Conservation (phyloP, 164 flowering plant species). For the Annona squamosa region DNA sequence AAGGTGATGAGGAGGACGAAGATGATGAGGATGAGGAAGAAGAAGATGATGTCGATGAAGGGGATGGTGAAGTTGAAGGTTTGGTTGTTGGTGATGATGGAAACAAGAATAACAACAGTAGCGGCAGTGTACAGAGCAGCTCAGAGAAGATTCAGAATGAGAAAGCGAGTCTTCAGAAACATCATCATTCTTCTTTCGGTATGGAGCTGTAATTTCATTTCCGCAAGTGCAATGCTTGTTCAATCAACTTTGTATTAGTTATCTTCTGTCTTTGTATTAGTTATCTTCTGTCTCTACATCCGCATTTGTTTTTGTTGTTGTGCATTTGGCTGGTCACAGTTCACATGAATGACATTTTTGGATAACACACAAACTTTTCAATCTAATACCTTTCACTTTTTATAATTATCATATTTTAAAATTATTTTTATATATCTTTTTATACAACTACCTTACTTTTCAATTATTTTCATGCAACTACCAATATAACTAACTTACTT, state of each 20-base stretch:
- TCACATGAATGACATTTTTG: neutral
- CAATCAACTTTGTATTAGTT: neutral
- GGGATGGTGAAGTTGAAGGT: conserved; percentile 22
- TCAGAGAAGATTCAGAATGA: conserved; percentile 31
- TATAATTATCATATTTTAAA: no score
- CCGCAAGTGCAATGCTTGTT: neutral
- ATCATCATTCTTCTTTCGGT: conserved; percentile 40
- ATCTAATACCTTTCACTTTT: no score
- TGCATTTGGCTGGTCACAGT: neutral
- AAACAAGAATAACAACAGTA: conserved; percentile 20
- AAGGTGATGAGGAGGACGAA: conserved; percentile 37
- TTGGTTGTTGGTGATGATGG: conserved; percentile 23
- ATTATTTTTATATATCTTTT: no score
- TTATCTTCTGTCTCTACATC: neutral
- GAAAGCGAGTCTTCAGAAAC: conserved; percentile 26
- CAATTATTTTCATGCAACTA: no score
- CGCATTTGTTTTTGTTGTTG: neutral
- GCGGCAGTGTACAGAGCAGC: conserved; percentile 23
- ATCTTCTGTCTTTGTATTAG: neutral
- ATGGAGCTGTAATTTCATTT: neutral
- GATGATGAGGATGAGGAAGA: conserved; percentile 47
- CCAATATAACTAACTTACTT: no score
- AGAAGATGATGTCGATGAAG: conserved; percentile 41
- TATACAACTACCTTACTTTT: no score
- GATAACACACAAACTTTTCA: no score